These are phyloP conservation scores for Monascus purpureus DNA, from an alignment of 495 filamentous ascomycete genomes.

Conservation along the genomic window DNA sequence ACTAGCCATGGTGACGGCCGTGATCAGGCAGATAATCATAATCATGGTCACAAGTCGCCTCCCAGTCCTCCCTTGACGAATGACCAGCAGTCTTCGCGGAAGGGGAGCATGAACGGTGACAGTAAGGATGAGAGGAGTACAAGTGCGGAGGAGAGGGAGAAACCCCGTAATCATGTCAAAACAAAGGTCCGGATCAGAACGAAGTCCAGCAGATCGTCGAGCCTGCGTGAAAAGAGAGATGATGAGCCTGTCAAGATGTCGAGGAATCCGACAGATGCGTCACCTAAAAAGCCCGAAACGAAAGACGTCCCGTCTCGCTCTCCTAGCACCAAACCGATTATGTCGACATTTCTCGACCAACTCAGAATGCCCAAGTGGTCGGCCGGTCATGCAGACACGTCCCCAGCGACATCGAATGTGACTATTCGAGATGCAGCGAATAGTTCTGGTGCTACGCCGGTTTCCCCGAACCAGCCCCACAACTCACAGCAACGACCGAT, in stretches of 20 bases:
- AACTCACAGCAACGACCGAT: slow-evolving; percentile 23
- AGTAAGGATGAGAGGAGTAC: slow-evolving; percentile 22
- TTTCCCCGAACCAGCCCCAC: slow-evolving; percentile 44
- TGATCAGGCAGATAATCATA: slow-evolving; percentile 15
- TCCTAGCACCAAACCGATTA: slow-evolving; percentile 20
- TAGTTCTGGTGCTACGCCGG: slow-evolving; percentile 52
- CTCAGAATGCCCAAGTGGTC: slow-evolving; percentile 20
- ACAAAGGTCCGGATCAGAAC: slow-evolving; percentile 26
- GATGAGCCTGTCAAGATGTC: slow-evolving; percentile 17
- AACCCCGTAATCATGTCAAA: slow-evolving; percentile 18
- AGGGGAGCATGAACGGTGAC: slow-evolving; percentile 24
- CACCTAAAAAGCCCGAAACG: slow-evolving; percentile 16
- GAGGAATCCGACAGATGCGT: slow-evolving; percentile 16
- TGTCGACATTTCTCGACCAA: slow-evolving; percentile 19
- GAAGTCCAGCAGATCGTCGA: slow-evolving; percentile 27
- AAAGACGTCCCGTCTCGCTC: slow-evolving; percentile 16
- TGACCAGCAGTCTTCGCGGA: slow-evolving; percentile 33
- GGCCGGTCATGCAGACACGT: slow-evolving; percentile 17
- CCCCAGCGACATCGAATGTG: slow-evolving; percentile 20
- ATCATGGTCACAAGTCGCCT: slow-evolving; percentile 31
- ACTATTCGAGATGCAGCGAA: slow-evolving; percentile 28
- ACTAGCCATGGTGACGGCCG: slow-evolving; percentile 6
- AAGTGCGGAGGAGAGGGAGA: slow-evolving; percentile 16
- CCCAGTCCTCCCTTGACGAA: slow-evolving; percentile 52
- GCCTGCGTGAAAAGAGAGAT: slow-evolving; percentile 24